Evolutionary conservation across 192 early-diverging fungal species (phyloP), one percentile per base, ranked within the genome.

Genomic region (Irineochytrium annulatum): DNA sequence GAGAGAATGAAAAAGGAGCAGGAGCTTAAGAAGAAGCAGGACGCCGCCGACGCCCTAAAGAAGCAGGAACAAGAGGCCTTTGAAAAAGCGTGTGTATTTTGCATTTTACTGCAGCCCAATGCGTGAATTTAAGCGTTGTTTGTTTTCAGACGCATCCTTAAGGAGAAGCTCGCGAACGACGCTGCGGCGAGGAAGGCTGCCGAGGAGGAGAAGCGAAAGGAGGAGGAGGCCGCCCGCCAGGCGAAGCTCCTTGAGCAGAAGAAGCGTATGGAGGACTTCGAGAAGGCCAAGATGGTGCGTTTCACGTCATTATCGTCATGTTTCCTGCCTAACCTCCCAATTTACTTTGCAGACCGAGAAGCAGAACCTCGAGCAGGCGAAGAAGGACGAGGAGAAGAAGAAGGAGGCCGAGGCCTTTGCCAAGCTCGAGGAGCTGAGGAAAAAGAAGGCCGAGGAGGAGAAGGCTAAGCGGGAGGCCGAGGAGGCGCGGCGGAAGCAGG

Each of bases 341-440:
- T 20, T 8, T 22, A 14, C 13, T 22, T 49, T 22, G 6, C 26
- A 49, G 46, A 49, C 13, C 6, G 46, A 49, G 46, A 8, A 24
- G 11, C 13, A 8, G 11, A 31, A 54, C 11, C 52, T 14, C 14
- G 52, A 54, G 8, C 27, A 22, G 8, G 13, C 24, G 27, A 22
- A 11, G 26, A 54, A 19, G 5, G 52, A 22, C 31, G 26, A 54
- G 52, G 52, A 54, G 52, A 54, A 54, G 52, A 8, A 22, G 5
- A 49, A 49, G 46, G 46, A 49, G 24, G 46, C 46, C 46, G 52
- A 54, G 52, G 52, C 52, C 6, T 54, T 54, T 32, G 52, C 52
- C 30, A 54, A 54, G 31, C 52, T 54, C 6, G 52, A 54, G 52
- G 26, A 30, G 6, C 8, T 31, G 26, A 54, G 20, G 31, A 24